These are phyloP conservation scores for Talaromyces sp. DNA, from an alignment of 2,329 filamentous ascomycete species.

Conservation along the genomic window DNA sequence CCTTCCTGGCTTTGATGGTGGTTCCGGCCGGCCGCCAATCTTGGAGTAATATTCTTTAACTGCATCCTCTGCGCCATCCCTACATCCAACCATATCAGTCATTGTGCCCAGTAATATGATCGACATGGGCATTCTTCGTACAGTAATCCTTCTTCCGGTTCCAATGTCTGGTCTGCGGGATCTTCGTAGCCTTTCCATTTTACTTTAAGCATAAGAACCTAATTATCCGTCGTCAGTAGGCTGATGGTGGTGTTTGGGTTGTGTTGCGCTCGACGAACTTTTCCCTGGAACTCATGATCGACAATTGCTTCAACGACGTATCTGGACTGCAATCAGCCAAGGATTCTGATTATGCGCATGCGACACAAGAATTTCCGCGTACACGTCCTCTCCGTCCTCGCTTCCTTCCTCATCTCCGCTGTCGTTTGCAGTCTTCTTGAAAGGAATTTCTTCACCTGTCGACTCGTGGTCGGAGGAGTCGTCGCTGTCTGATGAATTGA, in stretches of 20 bases:
- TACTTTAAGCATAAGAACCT: slow-evolving; percentile 41
- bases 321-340: slow-evolving; percentile 23
- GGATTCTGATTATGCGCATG: background rate
- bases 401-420: slow-evolving; percentile 32
- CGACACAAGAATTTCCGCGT: slow-evolving; percentile 7
- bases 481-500: slow-evolving; percentile 26
- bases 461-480: slow-evolving; percentile 38
- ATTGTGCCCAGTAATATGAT: background rate
- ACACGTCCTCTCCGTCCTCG: slow-evolving; percentile 15
- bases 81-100: slow-evolving; percentile 24
- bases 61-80: slow-evolving; percentile 38
- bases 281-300: slow-evolving; percentile 35
- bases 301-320: slow-evolving; percentile 41
- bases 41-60: slow-evolving; percentile 40
- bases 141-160: slow-evolving; percentile 45
- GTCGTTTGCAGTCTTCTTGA: slow-evolving; percentile 22
- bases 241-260: background rate
- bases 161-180: slow-evolving; percentile 43
- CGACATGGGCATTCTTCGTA: slow-evolving; percentile 25
- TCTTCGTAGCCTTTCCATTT: slow-evolving; percentile 49
- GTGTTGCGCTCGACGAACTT: slow-evolving; percentile 28
- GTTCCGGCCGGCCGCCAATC: slow-evolving; percentile 42
- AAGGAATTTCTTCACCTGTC: slow-evolving; percentile 37
- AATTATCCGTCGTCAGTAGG: slow-evolving; percentile 11
- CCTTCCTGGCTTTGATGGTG: slow-evolving; percentile 23